phyloP scores from a whole-genome alignment of 2,329 filamentous ascomycete genomes.

The Cryphonectria carpinicola region DNA sequence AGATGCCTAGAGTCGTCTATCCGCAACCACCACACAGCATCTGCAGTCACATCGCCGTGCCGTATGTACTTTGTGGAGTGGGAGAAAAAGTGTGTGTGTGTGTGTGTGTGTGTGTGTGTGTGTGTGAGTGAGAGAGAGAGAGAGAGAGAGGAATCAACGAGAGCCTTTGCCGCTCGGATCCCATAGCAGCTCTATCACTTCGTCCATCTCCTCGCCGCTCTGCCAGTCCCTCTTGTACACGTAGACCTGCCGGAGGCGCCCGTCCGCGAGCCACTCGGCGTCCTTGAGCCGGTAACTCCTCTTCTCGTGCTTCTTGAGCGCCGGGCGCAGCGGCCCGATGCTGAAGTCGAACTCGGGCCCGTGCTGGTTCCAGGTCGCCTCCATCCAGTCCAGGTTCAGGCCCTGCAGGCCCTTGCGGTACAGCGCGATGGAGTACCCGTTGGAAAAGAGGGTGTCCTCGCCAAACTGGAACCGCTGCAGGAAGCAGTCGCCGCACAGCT shows the following conservation, averaged over 20 bases:
- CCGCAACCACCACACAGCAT: neutral
- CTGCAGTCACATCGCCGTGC: neutral
- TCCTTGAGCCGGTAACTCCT: conserved; percentile 55
- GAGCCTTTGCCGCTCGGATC: conserved; percentile 20
- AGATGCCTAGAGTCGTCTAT: neutral
- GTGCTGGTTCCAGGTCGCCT: conserved; percentile 57
- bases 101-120: too few relatives aligned
- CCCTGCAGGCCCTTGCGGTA: conserved; percentile 47
- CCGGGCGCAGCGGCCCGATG: conserved; percentile 54
- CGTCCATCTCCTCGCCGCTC: conserved; percentile 46
- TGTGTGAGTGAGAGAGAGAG: too few relatives aligned
- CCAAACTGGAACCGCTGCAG: conserved; percentile 58
- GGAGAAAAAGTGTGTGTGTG: neutral
- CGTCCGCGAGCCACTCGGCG: conserved; percentile 42
- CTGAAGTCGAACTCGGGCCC: conserved; percentile 55
- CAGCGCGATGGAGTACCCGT: conserved; percentile 60
- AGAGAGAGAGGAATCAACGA: neutral
- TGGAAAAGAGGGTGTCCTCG: conserved; percentile 55
- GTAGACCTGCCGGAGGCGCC: conserved; percentile 59
- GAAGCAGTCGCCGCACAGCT: conserved; percentile 62
- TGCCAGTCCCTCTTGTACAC: conserved; percentile 47
- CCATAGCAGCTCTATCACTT: conserved; percentile 56
- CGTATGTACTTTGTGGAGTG: neutral
- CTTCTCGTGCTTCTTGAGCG: conserved; percentile 47
- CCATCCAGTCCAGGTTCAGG: conserved; percentile 46